Conservation (phyloP, 257 asterid genomes). For the Scutellaria barbata region DNA sequence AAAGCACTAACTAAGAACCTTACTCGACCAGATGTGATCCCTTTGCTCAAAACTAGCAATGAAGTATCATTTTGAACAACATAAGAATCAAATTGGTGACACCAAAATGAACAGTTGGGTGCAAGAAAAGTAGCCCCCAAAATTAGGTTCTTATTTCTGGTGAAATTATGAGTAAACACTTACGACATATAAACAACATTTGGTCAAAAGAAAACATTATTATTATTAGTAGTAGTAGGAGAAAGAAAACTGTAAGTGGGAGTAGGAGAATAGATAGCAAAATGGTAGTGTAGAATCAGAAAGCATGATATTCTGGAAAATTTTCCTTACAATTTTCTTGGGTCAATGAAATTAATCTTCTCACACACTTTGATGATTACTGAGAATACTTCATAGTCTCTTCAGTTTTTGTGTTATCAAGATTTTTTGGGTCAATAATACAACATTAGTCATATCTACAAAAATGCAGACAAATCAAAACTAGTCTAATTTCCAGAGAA, state of each 20-base stretch:
- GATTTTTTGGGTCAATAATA: too few species aligned
- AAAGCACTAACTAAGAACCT: slow-evolving; percentile 3
- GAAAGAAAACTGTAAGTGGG: too few species aligned
- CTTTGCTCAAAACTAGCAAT: slow-evolving; percentile 12
- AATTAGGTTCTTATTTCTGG: slow-evolving; percentile 14
- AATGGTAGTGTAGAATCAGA: slow-evolving; percentile 24
- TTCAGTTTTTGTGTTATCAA: slow-evolving; percentile 5
- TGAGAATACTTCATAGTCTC: slow-evolving; percentile 4
- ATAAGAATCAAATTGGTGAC: slow-evolving; percentile 8
- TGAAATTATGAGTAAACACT: slow-evolving; percentile 13
- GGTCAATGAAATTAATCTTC: neutral
- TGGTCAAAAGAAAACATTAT: slow-evolving; percentile 4
- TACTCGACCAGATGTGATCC: neutral
- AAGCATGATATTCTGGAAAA: slow-evolving; percentile 14
- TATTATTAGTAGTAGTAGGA: too few species aligned
- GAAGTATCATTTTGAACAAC: neutral
- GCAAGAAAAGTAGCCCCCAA: slow-evolving; percentile 4
- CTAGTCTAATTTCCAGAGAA: too few species aligned
- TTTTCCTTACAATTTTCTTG: neutral
- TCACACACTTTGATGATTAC: neutral
- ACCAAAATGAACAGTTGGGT: neutral
- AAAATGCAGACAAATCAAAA: too few species aligned
- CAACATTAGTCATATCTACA: too few species aligned
- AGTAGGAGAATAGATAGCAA: slow-evolving; percentile 16
- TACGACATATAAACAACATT: neutral